phyloP scores from a whole-genome alignment of 1,139 yeast species.

The Nematodospora anomalae region DNA sequence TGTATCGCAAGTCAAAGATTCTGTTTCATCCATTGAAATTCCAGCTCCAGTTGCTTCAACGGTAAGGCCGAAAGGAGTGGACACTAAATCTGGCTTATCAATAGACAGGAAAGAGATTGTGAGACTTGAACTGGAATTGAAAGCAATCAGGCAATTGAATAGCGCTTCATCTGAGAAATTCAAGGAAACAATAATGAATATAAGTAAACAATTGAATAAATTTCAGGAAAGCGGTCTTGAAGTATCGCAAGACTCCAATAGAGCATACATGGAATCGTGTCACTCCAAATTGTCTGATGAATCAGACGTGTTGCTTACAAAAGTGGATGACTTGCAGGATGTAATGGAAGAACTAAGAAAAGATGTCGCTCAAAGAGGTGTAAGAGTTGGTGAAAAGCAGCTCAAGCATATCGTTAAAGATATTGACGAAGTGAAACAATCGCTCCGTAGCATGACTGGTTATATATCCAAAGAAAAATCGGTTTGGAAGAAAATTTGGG shows the following conservation, averaged over 20 bases:
- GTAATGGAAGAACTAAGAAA: constrained; percentile 84
- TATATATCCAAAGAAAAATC: constrained; percentile 73
- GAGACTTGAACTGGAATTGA: constrained; percentile 54
- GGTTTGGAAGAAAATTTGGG: constrained; percentile 92
- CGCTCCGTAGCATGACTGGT: constrained; percentile 54
- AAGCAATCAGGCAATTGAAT: constrained; percentile 63
- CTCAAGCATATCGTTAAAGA: constrained; percentile 67
- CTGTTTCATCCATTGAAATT: constrained; percentile 24
- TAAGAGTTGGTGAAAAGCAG: constrained; percentile 75
- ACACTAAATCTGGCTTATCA: background rate
- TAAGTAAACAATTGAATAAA: constrained; percentile 49
- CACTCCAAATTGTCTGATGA: constrained; percentile 73
- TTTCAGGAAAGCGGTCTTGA: constrained; percentile 47
- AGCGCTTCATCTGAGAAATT: constrained; percentile 43
- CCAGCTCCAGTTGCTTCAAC: constrained; percentile 15
- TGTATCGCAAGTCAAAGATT: constrained; percentile 24
- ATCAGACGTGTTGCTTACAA: constrained; percentile 70
- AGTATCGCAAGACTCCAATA: constrained; percentile 48
- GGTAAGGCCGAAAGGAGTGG: constrained; percentile 1
- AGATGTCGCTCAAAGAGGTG: constrained; percentile 92
- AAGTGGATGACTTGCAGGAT: constrained; percentile 91
- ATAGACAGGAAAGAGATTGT: constrained; percentile 10
- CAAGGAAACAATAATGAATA: constrained; percentile 41
- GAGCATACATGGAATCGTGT: constrained; percentile 76
- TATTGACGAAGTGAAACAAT: constrained; percentile 54